Evolutionary conservation across 768 basidiomycete genomes (phyloP).

Genomic region (Sarcodon aspratus): DNA sequence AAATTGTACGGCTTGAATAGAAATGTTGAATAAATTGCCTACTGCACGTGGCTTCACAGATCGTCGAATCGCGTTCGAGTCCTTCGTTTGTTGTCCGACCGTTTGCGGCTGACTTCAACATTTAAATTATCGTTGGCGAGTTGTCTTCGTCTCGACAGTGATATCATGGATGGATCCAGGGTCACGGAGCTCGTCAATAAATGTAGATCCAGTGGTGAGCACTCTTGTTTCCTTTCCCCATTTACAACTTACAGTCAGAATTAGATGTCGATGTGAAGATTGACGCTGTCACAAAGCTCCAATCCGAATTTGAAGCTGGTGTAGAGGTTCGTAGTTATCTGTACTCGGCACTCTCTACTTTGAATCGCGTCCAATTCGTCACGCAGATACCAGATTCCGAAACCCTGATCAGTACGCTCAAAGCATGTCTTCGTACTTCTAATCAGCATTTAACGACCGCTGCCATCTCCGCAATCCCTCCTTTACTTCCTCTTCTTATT

Average conservation of each 20-base stretch:
- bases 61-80: background rate
- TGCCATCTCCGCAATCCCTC: slow-evolving; percentile 57
- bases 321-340: slow-evolving; percentile 38
- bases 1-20: background rate
- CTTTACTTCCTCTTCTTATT: slow-evolving; percentile 54
- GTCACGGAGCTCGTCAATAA: slow-evolving; percentile 44
- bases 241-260: background rate
- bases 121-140: too few species aligned
- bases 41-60: background rate
- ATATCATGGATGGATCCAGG: background rate
- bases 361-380: slow-evolving; percentile 3
- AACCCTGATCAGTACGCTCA: slow-evolving; percentile 50
- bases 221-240: background rate
- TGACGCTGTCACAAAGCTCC: slow-evolving; percentile 70
- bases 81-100: background rate
- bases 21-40: background rate
- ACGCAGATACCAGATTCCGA: slow-evolving; percentile 52
- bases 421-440: slow-evolving; percentile 63
- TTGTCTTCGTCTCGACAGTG: background rate
- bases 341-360: background rate
- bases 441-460: slow-evolving; percentile 78
- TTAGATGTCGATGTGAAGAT: slow-evolving; percentile 73
- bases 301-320: slow-evolving; percentile 61
- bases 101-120: background rate
- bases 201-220: slow-evolving; percentile 21